phyloP scores from a whole-genome alignment of 257 asterid genomes.

The Knoxia roxburghii region DNA sequence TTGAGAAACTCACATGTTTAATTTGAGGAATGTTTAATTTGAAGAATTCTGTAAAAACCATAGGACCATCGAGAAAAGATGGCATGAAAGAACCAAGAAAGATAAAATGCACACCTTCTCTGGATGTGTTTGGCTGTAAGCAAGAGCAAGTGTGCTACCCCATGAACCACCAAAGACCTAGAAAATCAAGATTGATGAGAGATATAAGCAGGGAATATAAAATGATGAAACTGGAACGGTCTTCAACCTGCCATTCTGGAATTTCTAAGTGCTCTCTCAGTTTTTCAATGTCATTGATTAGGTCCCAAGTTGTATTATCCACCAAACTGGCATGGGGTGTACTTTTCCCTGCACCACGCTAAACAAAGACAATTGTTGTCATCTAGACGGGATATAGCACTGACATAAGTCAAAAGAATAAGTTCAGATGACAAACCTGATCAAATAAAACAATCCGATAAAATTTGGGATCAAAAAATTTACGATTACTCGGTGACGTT shows the following conservation, averaged over 20 bases:
- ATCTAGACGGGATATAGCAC: background rate
- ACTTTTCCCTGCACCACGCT: constrained; percentile 95
- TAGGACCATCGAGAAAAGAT: background rate
- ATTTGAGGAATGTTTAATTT: too few species aligned
- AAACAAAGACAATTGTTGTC: constrained; percentile 22
- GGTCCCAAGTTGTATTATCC: constrained; percentile 93
- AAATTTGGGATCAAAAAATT: constrained; percentile 81
- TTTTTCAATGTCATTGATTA: constrained; percentile 80
- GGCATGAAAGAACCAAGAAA: constrained; percentile 13
- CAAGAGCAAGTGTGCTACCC: constrained; percentile 97
- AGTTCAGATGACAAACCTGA: constrained; percentile 52
- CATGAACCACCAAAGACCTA: constrained; percentile 99
- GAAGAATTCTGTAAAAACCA: background rate
- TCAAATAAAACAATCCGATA: constrained; percentile 79
- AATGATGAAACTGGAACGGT: constrained; percentile 3
- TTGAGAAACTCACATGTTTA: background rate
- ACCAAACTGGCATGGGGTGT: constrained; percentile 90
- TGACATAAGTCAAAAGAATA: constrained; percentile 18
- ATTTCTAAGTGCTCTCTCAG: constrained; percentile 69
- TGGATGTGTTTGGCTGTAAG: constrained; percentile 83
- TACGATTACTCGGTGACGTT: constrained; percentile 83
- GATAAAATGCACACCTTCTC: constrained; percentile 57
- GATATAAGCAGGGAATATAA: constrained; percentile 12
- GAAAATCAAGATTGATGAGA: constrained; percentile 27
- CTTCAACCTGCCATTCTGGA: constrained; percentile 88